Evolutionary conservation across 495 filamentous ascomycete genomes (phyloP).

Genomic region (Lentithecium fluviatile): DNA sequence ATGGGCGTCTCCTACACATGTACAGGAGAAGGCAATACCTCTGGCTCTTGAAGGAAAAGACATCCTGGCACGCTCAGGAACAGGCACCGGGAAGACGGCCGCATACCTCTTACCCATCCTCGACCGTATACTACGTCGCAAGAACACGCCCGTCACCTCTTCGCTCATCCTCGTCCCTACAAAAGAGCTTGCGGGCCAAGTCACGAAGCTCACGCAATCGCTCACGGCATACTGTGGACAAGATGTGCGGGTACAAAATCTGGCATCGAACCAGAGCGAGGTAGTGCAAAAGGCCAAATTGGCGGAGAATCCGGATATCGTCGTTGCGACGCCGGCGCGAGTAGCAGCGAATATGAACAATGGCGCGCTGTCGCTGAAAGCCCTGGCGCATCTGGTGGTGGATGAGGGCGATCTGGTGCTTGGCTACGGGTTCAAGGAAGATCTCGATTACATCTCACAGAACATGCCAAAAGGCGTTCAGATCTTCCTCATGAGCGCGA

Average conservation of each 20-base stretch:
- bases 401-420: slow-evolving; percentile 96
- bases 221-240: slow-evolving; percentile 82
- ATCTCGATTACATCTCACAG: slow-evolving; percentile 73
- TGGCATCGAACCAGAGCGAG: slow-evolving; percentile 85
- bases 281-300: slow-evolving; percentile 80
- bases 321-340: slow-evolving; percentile 83
- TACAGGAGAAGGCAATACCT: slow-evolving; percentile 86
- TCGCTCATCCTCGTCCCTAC: slow-evolving; percentile 91
- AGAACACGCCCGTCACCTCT: slow-evolving; percentile 51
- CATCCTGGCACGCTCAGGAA: slow-evolving; percentile 62
- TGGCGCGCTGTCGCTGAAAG: slow-evolving; percentile 64
- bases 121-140: slow-evolving; percentile 73
- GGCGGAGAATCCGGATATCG: slow-evolving; percentile 81
- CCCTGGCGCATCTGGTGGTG: slow-evolving; percentile 77
- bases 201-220: slow-evolving; percentile 67
- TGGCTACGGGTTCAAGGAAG: slow-evolving; percentile 90
- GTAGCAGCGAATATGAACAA: slow-evolving; percentile 69
- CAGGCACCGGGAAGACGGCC: slow-evolving; percentile 70
- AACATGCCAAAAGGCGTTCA: slow-evolving; percentile 81
- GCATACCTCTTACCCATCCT: slow-evolving; percentile 92
- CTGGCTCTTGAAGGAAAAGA: slow-evolving; percentile 87
- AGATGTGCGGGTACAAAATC: slow-evolving; percentile 74
- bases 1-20: slow-evolving; percentile 78
- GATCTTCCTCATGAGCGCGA: slow-evolving; percentile 90
- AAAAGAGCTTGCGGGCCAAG: slow-evolving; percentile 88